A percentile compares a stretch with the other conserved stretches of the same genome.
Conservation (phyloP, 352 stramenopile species). For the Phytophthora sp. region DNA sequence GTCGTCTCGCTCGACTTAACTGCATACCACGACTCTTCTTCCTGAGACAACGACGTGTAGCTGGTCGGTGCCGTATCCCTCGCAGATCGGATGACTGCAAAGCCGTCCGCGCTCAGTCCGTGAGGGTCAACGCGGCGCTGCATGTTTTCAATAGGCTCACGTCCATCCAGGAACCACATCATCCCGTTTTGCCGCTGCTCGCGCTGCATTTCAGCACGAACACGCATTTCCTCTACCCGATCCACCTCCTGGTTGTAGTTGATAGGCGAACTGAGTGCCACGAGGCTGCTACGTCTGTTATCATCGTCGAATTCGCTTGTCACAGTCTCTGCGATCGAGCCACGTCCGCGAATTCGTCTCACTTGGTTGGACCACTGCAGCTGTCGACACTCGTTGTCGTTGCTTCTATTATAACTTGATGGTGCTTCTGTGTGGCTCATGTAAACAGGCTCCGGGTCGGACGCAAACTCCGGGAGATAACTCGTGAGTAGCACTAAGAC, state of each 20-base stretch:
- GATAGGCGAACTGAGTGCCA: conserved; percentile 31
- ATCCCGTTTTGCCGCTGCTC: conserved; percentile 39
- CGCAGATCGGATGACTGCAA: conserved; percentile 41
- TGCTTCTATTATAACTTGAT: conserved; percentile 1
- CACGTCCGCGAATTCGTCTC: conserved; percentile 19
- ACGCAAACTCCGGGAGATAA: conserved; percentile 59
- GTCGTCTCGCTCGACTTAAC: conserved; percentile 33
- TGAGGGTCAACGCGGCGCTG: conserved; percentile 39
- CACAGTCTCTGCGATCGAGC: conserved; percentile 48
- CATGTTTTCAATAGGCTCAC: conserved; percentile 43
- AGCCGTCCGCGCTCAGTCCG: conserved; percentile 34
- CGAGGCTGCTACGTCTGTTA: conserved; percentile 30
- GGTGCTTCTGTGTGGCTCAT: conserved; percentile 15
- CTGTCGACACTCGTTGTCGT: neutral
- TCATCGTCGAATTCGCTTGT: conserved; percentile 45
- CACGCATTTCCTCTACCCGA: conserved; percentile 28
- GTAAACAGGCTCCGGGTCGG: conserved; percentile 32
- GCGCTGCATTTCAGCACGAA: conserved; percentile 42
- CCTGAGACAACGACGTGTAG: conserved; percentile 14
- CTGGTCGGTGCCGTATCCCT: conserved; percentile 23
- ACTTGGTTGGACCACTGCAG: conserved; percentile 21
- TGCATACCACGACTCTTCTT: conserved; percentile 37
- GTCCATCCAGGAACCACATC: conserved; percentile 49
- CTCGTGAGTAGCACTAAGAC: conserved; percentile 76
- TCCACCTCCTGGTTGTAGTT: conserved; percentile 32